phyloP scores from a whole-genome alignment of 2,329 filamentous ascomycete species.

The Ceratocystis papillata region DNA sequence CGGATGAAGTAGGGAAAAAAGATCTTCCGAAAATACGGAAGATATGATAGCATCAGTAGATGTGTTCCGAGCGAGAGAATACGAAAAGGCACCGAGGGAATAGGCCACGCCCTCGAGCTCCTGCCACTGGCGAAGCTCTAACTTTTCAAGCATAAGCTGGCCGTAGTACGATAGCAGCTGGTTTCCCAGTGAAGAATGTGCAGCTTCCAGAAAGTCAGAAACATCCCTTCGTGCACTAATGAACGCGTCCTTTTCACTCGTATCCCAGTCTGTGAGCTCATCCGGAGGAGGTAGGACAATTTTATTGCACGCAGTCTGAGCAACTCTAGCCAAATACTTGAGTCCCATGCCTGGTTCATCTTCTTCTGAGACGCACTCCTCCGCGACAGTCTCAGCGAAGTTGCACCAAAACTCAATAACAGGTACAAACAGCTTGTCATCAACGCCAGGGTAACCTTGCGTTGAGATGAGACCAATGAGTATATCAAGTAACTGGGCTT shows the following conservation, averaged over 20 bases:
- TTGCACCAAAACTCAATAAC: slow-evolving; percentile 73
- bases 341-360: slow-evolving; percentile 32
- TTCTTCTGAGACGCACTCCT: slow-evolving; percentile 42
- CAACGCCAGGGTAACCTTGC: slow-evolving; percentile 55
- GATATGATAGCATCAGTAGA: slow-evolving; percentile 48
- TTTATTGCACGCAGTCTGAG: slow-evolving; percentile 58
- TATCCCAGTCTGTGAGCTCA: slow-evolving; percentile 55
- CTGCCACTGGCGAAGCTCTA: slow-evolving; percentile 37
- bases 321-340: slow-evolving; percentile 35
- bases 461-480: slow-evolving; percentile 56
- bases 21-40: slow-evolving; percentile 49
- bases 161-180: slow-evolving; percentile 48
- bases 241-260: slow-evolving; percentile 56
- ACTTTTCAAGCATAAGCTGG: slow-evolving; percentile 39
- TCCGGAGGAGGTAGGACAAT: slow-evolving; percentile 54
- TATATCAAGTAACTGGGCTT: slow-evolving; percentile 44
- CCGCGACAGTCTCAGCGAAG: slow-evolving; percentile 59
- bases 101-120: slow-evolving; percentile 51
- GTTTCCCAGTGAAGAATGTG: slow-evolving; percentile 51
- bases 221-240: slow-evolving; percentile 66
- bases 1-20: slow-evolving; percentile 19
- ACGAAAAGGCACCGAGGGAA: slow-evolving; percentile 56
- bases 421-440: slow-evolving; percentile 64
- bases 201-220: slow-evolving; percentile 63
- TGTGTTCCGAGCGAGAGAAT: slow-evolving; percentile 50